Conservation (phyloP, 2,329 filamentous ascomycete genomes). For the Fusarium tuaranense region DNA sequence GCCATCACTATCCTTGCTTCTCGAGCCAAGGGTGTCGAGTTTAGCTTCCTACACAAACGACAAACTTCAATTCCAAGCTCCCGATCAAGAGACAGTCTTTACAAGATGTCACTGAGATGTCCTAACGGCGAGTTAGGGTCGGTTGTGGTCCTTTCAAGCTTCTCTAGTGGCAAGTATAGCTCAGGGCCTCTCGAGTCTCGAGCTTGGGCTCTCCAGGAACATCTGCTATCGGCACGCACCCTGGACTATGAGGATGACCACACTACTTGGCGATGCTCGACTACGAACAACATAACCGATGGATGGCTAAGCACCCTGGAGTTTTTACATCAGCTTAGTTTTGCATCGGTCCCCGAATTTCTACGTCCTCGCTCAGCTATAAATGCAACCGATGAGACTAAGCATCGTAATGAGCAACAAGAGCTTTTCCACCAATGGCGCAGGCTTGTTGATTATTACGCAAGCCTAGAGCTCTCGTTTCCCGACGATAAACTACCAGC, state of each 20-base stretch:
- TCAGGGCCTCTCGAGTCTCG: neutral
- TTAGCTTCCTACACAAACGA: neutral
- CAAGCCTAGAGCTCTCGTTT: neutral
- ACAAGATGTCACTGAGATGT: neutral
- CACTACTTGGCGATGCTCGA: neutral
- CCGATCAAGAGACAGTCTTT: neutral
- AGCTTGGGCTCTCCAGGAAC: neutral
- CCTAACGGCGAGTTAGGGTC: neutral
- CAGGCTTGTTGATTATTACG: neutral
- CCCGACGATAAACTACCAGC: neutral
- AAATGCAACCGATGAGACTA: neutral
- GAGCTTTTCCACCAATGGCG: neutral
- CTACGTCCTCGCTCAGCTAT: neutral
- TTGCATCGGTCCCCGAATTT: neutral
- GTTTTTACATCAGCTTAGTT: neutral
- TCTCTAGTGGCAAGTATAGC: rapidly evolving
- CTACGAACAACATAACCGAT: neutral
- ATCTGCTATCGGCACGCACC: neutral
- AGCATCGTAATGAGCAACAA: neutral
- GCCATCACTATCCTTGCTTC: neutral
- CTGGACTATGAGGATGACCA: neutral
- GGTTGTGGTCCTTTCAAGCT: neutral
- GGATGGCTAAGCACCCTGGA: neutral
- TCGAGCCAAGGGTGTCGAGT: neutral
- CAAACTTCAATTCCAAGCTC: neutral